Evolutionary conservation across 2,329 filamentous ascomycete genomes (phyloP).

Genomic region (Dryadomyces quercivorus): DNA sequence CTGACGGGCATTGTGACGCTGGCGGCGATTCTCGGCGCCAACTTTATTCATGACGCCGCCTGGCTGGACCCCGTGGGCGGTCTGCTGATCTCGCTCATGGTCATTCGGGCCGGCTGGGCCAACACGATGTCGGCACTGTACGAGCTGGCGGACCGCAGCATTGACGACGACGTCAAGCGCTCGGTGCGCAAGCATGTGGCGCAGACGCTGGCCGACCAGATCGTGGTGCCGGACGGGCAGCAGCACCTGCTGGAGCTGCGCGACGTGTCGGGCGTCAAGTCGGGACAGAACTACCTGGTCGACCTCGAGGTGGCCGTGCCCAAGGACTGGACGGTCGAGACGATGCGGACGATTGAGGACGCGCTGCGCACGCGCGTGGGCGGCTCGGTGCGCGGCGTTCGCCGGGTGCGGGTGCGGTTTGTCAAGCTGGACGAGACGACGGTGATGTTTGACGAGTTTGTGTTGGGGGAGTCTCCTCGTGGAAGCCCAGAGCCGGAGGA

Average conservation of each 20-base stretch:
- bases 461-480: conserved; percentile 41
- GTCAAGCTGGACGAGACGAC: conserved; percentile 51
- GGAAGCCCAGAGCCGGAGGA: conserved; percentile 50
- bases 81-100: conserved; percentile 83
- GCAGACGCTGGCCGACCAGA: conserved; percentile 34
- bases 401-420: conserved; percentile 74
- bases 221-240: conserved; percentile 33
- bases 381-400: conserved; percentile 67
- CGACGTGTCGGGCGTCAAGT: conserved; percentile 82
- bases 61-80: conserved; percentile 95
- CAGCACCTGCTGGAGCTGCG: conserved; percentile 56
- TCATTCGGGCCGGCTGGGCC: conserved; percentile 76
- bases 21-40: conserved; percentile 77
- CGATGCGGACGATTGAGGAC: conserved; percentile 59
- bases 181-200: conserved; percentile 56
- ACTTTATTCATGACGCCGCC: conserved; percentile 69
- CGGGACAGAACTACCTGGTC: conserved; percentile 89
- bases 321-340: conserved; percentile 59
- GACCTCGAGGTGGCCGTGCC: conserved; percentile 81
- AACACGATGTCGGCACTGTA: conserved; percentile 75
- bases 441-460: conserved; percentile 64
- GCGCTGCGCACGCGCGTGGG: conserved; percentile 61
- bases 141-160: conserved; percentile 81
- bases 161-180: conserved; percentile 71
- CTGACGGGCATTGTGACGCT: conserved; percentile 90